Evolutionary conservation across 495 filamentous ascomycete genomes (phyloP).

Genomic region (Tuber indicum): DNA sequence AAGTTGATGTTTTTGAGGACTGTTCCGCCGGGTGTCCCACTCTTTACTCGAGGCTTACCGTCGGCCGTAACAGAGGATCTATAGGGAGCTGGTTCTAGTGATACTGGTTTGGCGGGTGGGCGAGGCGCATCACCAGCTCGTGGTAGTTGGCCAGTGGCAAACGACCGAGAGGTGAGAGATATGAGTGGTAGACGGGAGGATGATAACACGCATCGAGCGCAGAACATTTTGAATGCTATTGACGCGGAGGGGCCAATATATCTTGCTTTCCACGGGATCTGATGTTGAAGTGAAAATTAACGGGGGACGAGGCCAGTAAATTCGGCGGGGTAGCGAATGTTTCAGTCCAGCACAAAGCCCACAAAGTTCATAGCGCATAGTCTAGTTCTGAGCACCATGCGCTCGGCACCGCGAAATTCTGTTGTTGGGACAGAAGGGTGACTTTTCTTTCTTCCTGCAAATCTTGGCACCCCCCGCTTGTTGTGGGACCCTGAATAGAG

Average conservation of each 20-base stretch:
- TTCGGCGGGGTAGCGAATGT: background rate
- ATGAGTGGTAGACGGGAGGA: slow-evolving; percentile 36
- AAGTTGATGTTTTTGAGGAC: slow-evolving; percentile 75
- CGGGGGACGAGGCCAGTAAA: background rate
- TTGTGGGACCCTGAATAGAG: background rate
- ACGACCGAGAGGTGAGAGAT: slow-evolving; percentile 15
- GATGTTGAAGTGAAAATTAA: background rate
- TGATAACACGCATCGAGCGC: background rate
- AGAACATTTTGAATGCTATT: background rate
- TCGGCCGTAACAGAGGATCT: slow-evolving; percentile 15
- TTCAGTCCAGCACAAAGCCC: background rate
- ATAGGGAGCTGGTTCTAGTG: slow-evolving; percentile 46
- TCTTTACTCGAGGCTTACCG: slow-evolving; percentile 32
- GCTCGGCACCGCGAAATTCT: no score
- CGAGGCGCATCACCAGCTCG: slow-evolving; percentile 42
- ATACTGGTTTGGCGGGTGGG: slow-evolving; percentile 49
- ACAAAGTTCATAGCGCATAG: background rate
- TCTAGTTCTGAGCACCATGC: no score
- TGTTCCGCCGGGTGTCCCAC: slow-evolving; percentile 62
- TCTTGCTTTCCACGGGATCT: background rate
- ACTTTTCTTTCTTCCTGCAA: slow-evolving; percentile 20
- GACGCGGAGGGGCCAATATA: background rate
- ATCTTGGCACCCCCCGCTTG: slow-evolving; percentile 20
- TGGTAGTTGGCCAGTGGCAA: slow-evolving; percentile 27
- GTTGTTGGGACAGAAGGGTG: slow-evolving; percentile 7